These are phyloP conservation scores for Pterocarpus santalinus DNA, from an alignment of 306 rosid genomes.

Conservation along the genomic window DNA sequence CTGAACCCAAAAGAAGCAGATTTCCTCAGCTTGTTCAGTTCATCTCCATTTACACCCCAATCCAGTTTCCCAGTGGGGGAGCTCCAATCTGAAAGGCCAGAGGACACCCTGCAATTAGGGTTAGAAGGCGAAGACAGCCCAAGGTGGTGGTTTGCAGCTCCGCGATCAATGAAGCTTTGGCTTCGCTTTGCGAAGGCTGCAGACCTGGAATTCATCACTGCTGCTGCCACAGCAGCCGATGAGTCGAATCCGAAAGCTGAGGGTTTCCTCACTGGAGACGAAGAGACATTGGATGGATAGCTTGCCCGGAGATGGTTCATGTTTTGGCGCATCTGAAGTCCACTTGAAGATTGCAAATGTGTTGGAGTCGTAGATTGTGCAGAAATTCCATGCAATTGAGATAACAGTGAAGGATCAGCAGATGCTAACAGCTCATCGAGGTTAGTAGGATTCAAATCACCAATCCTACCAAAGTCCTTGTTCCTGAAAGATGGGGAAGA, in stretches of 20 bases:
- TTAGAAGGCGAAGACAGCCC: conserved; percentile 67
- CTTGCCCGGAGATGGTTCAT: conserved; percentile 92
- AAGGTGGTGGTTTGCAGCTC: conserved; percentile 58
- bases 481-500: conserved; percentile 81
- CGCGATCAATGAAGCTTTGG: conserved; percentile 95
- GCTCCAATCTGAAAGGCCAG: conserved; percentile 79
- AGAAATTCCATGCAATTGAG: conserved; percentile 78
- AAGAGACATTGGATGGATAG: conserved; percentile 80
- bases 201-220: conserved; percentile 94
- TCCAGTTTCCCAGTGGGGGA: conserved; percentile 87
- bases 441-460: conserved; percentile 84
- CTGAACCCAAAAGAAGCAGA: conserved; percentile 95
- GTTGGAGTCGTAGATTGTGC: conserved; percentile 64
- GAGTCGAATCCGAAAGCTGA: conserved; percentile 78
- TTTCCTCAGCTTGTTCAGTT: conserved; percentile 86
- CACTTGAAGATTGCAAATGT: conserved; percentile 72
- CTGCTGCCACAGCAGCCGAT: conserved; percentile 87
- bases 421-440: conserved; percentile 86
- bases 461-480: conserved; percentile 65
- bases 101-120: conserved; percentile 66
- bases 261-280: conserved; percentile 83
- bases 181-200: conserved; percentile 92
- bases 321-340: conserved; percentile 81
- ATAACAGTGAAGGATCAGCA: conserved; percentile 66
- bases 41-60: conserved; percentile 93